These are phyloP conservation scores for Rosa persica DNA, from an alignment of 306 rosid species.

Conservation along the genomic window DNA sequence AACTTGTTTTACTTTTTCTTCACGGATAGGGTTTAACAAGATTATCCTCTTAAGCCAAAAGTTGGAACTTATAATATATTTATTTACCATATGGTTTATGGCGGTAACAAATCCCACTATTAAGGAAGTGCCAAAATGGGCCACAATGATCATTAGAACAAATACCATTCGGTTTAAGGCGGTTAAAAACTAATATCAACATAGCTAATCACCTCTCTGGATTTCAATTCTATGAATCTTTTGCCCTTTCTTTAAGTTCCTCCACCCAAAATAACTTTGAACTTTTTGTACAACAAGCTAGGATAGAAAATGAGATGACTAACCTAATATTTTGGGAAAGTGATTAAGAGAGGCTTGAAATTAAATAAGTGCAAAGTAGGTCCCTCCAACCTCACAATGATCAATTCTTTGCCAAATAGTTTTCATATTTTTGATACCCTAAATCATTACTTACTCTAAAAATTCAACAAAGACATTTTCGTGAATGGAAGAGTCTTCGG, in stretches of 20 bases:
- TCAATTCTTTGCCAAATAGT: not conserved
- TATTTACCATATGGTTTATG: not conserved
- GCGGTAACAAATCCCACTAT: constrained; percentile 21
- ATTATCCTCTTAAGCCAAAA: constrained; percentile 51
- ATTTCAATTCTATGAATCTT: constrained; percentile 26
- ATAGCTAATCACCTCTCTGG: constrained; percentile 24
- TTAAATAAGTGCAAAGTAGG: constrained; percentile 24
- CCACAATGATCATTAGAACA: constrained; percentile 29
- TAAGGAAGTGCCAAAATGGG: constrained; percentile 21
- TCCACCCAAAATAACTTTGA: constrained; percentile 12
- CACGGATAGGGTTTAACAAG: constrained; percentile 32
- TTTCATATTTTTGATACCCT: not conserved
- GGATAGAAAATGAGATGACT: constrained; percentile 7
- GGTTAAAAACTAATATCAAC: constrained; percentile 37
- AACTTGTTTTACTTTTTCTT: constrained; percentile 42
- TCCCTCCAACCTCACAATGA: constrained; percentile 30
- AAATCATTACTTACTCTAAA: not conserved
- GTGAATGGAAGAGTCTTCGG: no score
- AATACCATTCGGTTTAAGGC: constrained; percentile 33
- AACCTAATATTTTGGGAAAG: not conserved
- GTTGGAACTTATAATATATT: not conserved
- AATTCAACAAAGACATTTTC: not conserved
- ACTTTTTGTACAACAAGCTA: not conserved
- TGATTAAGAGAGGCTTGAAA: constrained; percentile 3
- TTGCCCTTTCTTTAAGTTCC: constrained; percentile 33